Evolutionary conservation across 345 rosid species (phyloP), one percentile per base, ranked within the genome.

Genomic region (Camelina hispida): DNA sequence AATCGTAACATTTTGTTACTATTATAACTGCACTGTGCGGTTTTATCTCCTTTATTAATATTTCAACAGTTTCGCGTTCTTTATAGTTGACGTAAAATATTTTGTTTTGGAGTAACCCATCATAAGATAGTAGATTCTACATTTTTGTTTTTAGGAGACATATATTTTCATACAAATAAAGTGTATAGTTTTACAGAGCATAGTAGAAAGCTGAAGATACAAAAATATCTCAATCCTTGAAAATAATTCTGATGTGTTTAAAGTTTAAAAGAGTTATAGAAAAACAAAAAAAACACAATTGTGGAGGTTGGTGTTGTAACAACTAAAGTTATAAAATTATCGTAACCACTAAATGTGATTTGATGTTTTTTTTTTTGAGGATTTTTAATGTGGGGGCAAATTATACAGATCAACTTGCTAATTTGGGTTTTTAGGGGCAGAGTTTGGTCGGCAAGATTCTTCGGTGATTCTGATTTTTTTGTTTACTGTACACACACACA

Each of bases 381-480:
- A 12, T 28, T 40, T 18, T 62, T 13, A 12, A 20, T 37, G 66
- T 62, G 18, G 67, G 51, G 67, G n/a, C 37, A 55, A 30, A n/a
- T 16, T 40, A 22, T 23, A 42, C 46, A 9, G 42, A 38, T 38
- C 35, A 37, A 37, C 37, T 59, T 59, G 8, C 28, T 34, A 8
- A 34, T n/a, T 53, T 9, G 16, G 8, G 32, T 60, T 57, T 20
- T 34, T 8, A 34, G 17, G 55, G 46, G 62, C 48, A 55, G 71
- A 28, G 15, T 37, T 44, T 74, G 38, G 73, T 74, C 78, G 68
- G 68, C 68, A 74, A 74, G 61, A 74, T 74, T 66, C 78, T 47
- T 68, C 35, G 72, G 40, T 53, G 60, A 51, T 35, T 7, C 48
- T 32, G 54, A 62, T 52, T 17, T 50, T 17, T 50, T 40, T 73